phyloP scores from a whole-genome alignment of 2,329 filamentous ascomycete species.

The Aspergillus quadricinctus region DNA sequence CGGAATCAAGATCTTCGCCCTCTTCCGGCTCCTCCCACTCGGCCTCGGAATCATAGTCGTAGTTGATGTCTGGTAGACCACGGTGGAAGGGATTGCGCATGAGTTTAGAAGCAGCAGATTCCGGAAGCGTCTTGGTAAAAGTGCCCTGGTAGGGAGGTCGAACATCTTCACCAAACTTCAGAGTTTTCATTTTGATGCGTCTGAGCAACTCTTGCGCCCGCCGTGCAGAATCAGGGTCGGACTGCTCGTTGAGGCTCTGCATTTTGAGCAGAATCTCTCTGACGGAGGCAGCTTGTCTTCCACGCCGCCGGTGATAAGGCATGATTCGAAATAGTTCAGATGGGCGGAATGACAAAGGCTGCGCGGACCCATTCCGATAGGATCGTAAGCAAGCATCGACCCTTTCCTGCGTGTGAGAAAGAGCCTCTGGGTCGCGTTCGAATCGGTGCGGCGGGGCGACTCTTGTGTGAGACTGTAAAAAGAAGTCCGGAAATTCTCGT shows the following conservation, averaged over 20 bases:
- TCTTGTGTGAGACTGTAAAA: conserved; percentile 67
- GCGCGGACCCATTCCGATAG: conserved; percentile 4
- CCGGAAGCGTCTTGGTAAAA: conserved; percentile 48
- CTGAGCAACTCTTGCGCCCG: conserved; percentile 41
- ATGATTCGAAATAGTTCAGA: conserved; percentile 37
- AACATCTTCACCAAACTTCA: conserved; percentile 60
- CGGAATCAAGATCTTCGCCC: conserved; percentile 64
- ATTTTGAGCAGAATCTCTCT: conserved; percentile 58
- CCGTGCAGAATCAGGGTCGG: conserved; percentile 18
- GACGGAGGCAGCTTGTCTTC: conserved; percentile 43
- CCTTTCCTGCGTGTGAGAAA: conserved; percentile 50
- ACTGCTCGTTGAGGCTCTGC: conserved; percentile 43
- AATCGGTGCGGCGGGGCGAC: conserved; percentile 58
- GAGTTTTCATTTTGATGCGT: conserved; percentile 52
- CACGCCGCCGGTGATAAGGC: conserved; percentile 31
- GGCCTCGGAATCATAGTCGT: conserved; percentile 63
- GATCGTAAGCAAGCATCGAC: conserved; percentile 39
- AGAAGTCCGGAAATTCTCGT: conserved; percentile 75
- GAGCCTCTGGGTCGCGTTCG: conserved; percentile 55
- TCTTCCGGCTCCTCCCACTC: conserved; percentile 67
- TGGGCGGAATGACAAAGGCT: conserved; percentile 24
- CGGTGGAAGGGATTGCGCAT: conserved; percentile 53
- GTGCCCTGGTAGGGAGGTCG: conserved; percentile 61
- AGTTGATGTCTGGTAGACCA: conserved; percentile 52
- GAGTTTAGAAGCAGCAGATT: conserved; percentile 40